Evolutionary conservation across 2,329 filamentous ascomycete genomes (phyloP), one percentile per base, ranked within the genome.

Genomic region (Pestalotiopsis sp.): DNA sequence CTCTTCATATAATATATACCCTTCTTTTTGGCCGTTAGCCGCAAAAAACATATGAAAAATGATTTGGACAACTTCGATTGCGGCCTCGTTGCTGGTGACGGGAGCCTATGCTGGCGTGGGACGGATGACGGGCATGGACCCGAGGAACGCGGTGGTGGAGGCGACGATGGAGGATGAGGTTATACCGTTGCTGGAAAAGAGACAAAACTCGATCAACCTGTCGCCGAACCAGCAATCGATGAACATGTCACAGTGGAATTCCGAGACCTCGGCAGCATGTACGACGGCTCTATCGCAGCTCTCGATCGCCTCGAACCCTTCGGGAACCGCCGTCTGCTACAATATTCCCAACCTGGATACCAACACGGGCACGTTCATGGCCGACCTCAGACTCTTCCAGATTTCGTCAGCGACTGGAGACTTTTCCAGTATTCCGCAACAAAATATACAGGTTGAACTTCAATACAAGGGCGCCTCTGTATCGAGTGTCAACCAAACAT

Each of bases 241-340:
- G 72, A 86, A 90, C 79, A 77, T 86, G 75, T 84, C 84, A 3
- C 79, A 83, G 6, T 92, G 90, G 90, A 82, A 90, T 70, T 73
- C 75, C 3, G 77, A 83, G 58, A 91, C 88, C 7, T 82, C 84
- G 39, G 75, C 81, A 12, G 90, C 90, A 25, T 96, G 93, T 79
- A 81, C 81, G 59, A 74, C 81, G 25, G 85, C 87, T 9, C 83
- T 96, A 20, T 77, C 79, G 2, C 77, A 80, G 31, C 83, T 94
- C 63, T 82, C 83, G 14, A 82, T 85, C 69, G 87, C 90, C 57
- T 86, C 87, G 27, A 95, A 95, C 73, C 92, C 92, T 4, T 91
- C 92, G 11, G 93, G 93, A 64, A 88, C 93, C 62, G 91, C 91
- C 69, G 88, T 93, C 62, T 97, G 93, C 86, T 96, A 95, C 82